A percentile compares a stretch with the other conserved stretches of the same genome.
Evolutionary conservation across 108 stramenopile species (phyloP).

Genomic region (Aurantiochytrium sp.): DNA sequence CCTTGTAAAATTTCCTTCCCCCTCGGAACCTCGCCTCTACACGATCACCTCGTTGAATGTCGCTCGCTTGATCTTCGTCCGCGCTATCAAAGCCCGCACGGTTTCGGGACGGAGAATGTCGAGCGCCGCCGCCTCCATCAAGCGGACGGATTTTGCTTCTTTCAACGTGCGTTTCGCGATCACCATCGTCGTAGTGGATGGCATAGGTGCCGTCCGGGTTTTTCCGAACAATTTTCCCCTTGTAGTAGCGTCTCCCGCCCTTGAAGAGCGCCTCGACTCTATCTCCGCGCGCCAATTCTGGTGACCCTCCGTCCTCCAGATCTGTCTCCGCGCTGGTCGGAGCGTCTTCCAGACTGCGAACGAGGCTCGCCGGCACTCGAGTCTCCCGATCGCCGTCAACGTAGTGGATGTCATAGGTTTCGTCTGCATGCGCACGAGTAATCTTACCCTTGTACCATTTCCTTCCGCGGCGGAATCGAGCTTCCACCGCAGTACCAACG

Average conservation of each 20-base stretch:
- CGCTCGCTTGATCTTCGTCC: neutral
- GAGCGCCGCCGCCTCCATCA: neutral
- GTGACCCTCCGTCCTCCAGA: neutral
- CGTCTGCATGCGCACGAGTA: constrained; percentile 27
- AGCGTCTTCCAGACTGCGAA: neutral
- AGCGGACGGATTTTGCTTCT: neutral
- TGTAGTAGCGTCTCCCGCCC: neutral
- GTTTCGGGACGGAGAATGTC: neutral
- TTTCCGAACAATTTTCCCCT: neutral
- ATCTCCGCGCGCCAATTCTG: neutral
- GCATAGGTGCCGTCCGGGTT: constrained; percentile 18
- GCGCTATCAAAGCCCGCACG: neutral
- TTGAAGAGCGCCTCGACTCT: constrained; percentile 7
- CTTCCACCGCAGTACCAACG: constrained; percentile 45
- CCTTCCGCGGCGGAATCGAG: constrained; percentile 29
- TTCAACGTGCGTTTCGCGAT: constrained; percentile 17
- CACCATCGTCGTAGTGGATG: constrained; percentile 31
- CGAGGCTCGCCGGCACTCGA: neutral
- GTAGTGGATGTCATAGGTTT: constrained; percentile 35
- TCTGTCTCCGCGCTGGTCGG: neutral
- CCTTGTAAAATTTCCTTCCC: constrained; percentile 34
- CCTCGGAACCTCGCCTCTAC: constrained; percentile 12
- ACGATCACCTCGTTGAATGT: neutral
- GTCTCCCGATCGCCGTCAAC: constrained; percentile 38
- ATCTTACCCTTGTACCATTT: constrained; percentile 33